Base-by-base conservation (phyloP, 164 flowering plant genomes). In the Annona cherimola region DNA sequence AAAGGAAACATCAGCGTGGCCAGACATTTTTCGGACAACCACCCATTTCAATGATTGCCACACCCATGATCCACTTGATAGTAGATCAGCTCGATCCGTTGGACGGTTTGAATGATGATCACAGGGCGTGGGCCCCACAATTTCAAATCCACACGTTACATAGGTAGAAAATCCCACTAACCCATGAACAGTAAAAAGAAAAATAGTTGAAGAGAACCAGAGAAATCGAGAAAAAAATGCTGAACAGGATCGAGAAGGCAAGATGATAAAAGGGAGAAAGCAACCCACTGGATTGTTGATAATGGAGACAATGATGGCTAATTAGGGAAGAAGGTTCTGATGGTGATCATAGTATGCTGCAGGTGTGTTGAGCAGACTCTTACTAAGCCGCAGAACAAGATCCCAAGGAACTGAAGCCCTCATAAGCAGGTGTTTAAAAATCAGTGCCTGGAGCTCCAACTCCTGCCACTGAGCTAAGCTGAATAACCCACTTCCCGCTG, bases 371-470 rank as follows among this genome's bases (percentile, higher is more conserved):
- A 86, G 75, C 86, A 69, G 71, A 40, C 71, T 87, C 67, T 85
- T 93, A 88, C 82, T 87, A 55, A 94, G 84, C 35, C 84, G 86
- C 42, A 83, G 86, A 57, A 92, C 88, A 2, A 94, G 95, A 73
- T 94, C 95, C 69, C 79, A 75, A 59, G 98, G 98, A 72, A 94
- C 87, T 68, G 87, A 79, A 50, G 86, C 86, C 43, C 98, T 97
- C 70, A 91, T 91, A 26, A 87, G 63, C 89, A 94, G 86, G 77
- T 90, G 87, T 76, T 94, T 87, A 76, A 83, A 94, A 61, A 94
- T 92, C 85, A 90, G 76, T 46, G 93, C 96, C 72, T 94, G 97
- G 4, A 92, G 80, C 80, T 94, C 98, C 69, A 94, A 89, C 79
- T 94, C 98, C 72, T 92, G 96, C 96, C 93, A 86, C 84, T 94